Evolutionary conservation across 176 grass and related monocot genomes (phyloP).

Genomic region (Themeda triandra): DNA sequence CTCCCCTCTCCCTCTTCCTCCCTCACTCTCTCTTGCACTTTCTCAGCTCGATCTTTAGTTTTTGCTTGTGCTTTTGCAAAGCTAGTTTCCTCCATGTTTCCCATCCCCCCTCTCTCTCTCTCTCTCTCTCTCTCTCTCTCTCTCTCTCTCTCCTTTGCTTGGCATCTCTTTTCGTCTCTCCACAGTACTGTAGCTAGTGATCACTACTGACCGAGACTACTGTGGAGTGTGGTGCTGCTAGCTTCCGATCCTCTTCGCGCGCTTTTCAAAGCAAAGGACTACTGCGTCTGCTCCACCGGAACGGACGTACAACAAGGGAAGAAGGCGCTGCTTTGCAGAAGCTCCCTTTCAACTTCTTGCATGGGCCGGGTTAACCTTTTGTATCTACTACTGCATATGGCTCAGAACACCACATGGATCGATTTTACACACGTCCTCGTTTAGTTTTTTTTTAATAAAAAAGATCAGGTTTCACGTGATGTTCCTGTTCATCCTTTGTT

Average conservation of each 20-base stretch:
- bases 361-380: slow-evolving; percentile 7
- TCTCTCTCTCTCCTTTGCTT: not conserved
- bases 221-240: slow-evolving; percentile 20
- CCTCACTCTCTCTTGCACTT: not conserved
- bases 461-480: no score
- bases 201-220: not conserved
- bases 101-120: not conserved
- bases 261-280: not conserved
- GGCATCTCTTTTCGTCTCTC: no score
- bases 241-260: not conserved
- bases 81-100: not conserved
- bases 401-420: slow-evolving; percentile 3
- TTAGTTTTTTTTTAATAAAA: no score
- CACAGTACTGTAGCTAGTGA: not conserved
- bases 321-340: slow-evolving; percentile 35
- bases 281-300: no score
- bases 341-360: slow-evolving; percentile 14
- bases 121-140: not conserved
- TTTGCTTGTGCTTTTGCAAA: slow-evolving; percentile 28
- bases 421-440: not conserved
- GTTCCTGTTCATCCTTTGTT: no score
- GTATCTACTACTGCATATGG: not conserved
- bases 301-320: not conserved
- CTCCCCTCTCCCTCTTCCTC: not conserved
- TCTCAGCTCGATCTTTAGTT: not conserved